These are phyloP conservation scores for Hordeum pubiflorum DNA, from an alignment of 202 grass and related monocot genomes.

Conservation along the genomic window DNA sequence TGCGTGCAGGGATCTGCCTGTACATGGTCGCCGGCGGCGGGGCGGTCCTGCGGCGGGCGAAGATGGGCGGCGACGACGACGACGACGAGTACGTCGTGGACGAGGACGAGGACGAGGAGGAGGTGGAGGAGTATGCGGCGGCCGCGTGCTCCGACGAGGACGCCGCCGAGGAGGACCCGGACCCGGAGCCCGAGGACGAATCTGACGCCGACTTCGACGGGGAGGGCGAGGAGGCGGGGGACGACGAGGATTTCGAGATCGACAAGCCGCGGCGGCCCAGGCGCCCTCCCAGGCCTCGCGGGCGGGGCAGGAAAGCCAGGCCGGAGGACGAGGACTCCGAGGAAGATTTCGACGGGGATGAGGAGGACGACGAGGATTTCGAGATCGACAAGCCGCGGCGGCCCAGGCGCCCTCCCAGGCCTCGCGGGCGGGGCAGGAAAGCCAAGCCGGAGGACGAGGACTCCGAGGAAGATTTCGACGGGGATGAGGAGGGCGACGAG, in stretches of 20 bases:
- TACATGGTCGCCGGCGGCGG: constrained; percentile 26
- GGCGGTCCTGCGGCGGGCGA: constrained; percentile 11
- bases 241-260: not conserved
- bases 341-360: not conserved
- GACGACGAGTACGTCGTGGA: constrained; percentile 43
- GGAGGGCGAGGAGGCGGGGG: not conserved
- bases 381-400: not conserved
- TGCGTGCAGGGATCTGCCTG: not conserved
- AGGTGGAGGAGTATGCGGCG: constrained; percentile 35
- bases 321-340: not conserved
- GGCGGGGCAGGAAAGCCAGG: not conserved
- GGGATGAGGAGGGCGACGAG: not conserved
- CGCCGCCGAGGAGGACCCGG: constrained; percentile 4
- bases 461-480: not conserved
- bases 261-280: not conserved
- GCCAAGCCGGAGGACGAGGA: not conserved
- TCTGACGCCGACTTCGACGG: constrained; percentile 21
- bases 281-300: not conserved
- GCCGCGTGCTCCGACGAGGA: constrained; percentile 25
- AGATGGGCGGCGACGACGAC: constrained; percentile 29
- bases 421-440: not conserved
- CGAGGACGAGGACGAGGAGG: constrained; percentile 38
- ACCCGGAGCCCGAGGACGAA: constrained; percentile 31
- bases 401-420: not conserved
- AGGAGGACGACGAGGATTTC: not conserved